Evolutionary conservation across 1,284 basidiomycete species (phyloP).

Genomic region (Moesziomyces parantarcticus): DNA sequence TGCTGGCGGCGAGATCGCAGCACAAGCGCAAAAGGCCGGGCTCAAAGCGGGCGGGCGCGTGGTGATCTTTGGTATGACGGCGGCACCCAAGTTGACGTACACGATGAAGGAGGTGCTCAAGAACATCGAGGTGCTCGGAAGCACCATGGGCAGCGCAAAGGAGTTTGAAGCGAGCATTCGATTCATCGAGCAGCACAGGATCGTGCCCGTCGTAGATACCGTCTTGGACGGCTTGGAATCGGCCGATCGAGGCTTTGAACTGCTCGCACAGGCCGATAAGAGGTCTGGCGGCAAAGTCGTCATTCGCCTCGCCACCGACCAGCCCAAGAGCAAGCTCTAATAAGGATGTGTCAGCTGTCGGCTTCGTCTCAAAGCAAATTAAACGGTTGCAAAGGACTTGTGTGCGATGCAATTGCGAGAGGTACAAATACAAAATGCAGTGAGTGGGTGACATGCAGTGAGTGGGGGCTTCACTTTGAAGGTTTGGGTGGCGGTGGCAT

Average conservation of each 20-base stretch:
- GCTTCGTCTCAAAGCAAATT: not conserved
- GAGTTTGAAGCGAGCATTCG: constrained; percentile 79
- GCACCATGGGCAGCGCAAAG: constrained; percentile 84
- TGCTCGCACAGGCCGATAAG: constrained; percentile 59
- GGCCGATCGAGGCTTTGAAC: constrained; percentile 78
- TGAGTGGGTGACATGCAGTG: too few relatives aligned
- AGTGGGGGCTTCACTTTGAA: constrained; percentile 5
- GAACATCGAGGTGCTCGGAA: constrained; percentile 78
- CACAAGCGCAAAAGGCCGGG: constrained; percentile 72
- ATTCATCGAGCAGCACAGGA: constrained; percentile 77
- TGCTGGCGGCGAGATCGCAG: constrained; percentile 80
- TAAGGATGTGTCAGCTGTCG: not conserved
- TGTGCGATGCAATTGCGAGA: not conserved
- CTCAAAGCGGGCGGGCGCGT: constrained; percentile 79
- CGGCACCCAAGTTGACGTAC: constrained; percentile 73
- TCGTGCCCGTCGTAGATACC: constrained; percentile 80
- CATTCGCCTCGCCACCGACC: constrained; percentile 26
- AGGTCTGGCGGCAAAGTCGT: constrained; percentile 64
- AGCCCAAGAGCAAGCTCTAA: constrained; percentile 32
- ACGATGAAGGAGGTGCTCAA: constrained; percentile 84
- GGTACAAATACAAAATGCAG: constrained; percentile 34
- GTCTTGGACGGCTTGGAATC: constrained; percentile 77
- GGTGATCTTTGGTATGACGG: constrained; percentile 77
- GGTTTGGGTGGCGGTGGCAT: constrained; percentile 39
- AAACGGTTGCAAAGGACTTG: not conserved